Base-by-base conservation (phyloP, 495 filamentous ascomycete genomes). In the Cenococcum geophilum region DNA sequence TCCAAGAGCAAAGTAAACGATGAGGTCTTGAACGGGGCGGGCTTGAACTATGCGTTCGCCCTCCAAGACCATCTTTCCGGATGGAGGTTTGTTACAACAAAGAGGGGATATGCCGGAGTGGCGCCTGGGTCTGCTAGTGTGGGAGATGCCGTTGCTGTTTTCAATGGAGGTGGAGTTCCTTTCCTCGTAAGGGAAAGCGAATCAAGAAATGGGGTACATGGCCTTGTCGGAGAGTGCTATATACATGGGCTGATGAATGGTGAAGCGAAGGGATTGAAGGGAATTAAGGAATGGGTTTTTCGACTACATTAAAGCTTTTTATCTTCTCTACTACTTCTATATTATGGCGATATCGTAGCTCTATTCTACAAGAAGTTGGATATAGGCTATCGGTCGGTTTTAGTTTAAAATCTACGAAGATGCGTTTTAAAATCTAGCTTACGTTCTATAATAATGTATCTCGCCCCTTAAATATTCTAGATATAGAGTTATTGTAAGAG, bases 221-320 rank as follows among this genome's bases (percentile, higher is more conserved):
- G 27, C 6, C 32, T 60, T 4, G 58, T 60, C 4, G 58, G 58
- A 18, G 58, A 60, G 47, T 60, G 58, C 22, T 60, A 60, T 22
- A 32, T 60, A 4, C 47, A 60, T 40, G 10, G 11, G 42, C 47
- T 58, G 6, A 58, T 58, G 56, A 49, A 58, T 49, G 42, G 27
- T 18, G 56, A 58, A n/a, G 56, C 9, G 12, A n/a, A n/a, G 18
- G 6, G 6, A 20, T 20, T 49, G 8, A 6, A 6, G 6, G 18
- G 18, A 18, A 22, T 20, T 6, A 22, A 5, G 12, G 45, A 49
- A 22, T n/a, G 45, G 9, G 20, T n/a, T 16, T 49, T 49, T 20
- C 45, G 45, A 6, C 45, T 49, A 18, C 45, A 49, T 49, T 49
- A 20, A 22, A 49, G 14, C 12, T 49, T 49, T 8, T 8, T 49